Evolutionary conservation across 768 basidiomycete genomes (phyloP).

Genomic region (Wakefieldia striispora): DNA sequence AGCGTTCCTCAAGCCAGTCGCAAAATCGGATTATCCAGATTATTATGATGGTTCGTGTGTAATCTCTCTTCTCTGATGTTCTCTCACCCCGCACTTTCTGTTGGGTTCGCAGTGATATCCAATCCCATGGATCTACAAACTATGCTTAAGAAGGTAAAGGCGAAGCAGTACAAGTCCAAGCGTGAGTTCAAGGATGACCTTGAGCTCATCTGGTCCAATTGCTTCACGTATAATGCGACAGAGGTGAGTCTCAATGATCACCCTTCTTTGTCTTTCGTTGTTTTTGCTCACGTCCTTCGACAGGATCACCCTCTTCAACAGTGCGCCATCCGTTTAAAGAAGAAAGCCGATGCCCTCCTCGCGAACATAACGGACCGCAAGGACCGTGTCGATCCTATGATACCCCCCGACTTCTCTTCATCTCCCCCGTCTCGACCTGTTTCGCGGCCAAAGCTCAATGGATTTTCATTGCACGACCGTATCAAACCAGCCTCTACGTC

Average conservation of each 20-base stretch:
- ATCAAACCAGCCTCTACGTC: conserved; percentile 24
- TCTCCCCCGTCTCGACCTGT: conserved; percentile 19
- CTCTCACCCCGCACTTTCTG: background rate
- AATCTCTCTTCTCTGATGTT: background rate
- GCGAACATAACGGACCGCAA: conserved; percentile 87
- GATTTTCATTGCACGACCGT: conserved; percentile 27
- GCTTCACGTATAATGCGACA: conserved; percentile 86
- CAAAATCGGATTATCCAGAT: conserved; percentile 86
- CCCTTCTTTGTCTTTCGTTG: conserved; percentile 1
- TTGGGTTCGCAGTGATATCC: conserved; percentile 65
- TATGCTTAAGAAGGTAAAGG: conserved; percentile 91
- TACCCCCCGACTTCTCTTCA: conserved; percentile 49
- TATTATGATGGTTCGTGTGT: conserved; percentile 79
- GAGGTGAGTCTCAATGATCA: conserved; percentile 58
- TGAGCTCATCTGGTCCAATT: conserved; percentile 96
- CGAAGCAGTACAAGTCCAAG: conserved; percentile 90
- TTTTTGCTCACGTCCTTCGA: background rate
- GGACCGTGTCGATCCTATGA: conserved; percentile 70
- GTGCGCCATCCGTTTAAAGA: conserved; percentile 76
- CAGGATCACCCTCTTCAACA: conserved; percentile 88
- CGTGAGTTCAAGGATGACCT: conserved; percentile 91
- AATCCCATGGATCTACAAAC: conserved; percentile 96
- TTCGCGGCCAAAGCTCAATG: conserved; percentile 48
- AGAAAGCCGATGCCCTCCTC: conserved; percentile 83
- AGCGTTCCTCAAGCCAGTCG: conserved; percentile 91